phyloP scores from a whole-genome alignment of 1,284 basidiomycete species.

The Ustilago bromivora region DNA sequence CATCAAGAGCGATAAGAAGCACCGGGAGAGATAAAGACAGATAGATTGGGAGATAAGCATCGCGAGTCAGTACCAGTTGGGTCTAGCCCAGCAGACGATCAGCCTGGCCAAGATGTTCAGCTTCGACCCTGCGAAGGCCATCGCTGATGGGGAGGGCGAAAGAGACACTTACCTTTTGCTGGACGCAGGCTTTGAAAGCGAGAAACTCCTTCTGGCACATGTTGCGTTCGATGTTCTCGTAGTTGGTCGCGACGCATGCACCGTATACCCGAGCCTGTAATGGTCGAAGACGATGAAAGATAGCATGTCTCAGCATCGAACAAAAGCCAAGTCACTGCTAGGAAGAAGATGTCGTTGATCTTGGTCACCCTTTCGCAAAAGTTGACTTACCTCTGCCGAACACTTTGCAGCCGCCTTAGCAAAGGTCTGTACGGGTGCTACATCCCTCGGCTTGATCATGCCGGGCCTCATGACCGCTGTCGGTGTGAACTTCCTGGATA shows the following conservation, averaged over 20 bases:
- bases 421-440: slow-evolving; percentile 53
- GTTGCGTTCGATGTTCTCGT: slow-evolving; percentile 81
- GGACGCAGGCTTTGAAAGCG: slow-evolving; percentile 80
- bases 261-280: slow-evolving; percentile 79
- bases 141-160: background rate
- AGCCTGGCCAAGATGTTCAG: background rate
- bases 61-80: background rate
- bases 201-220: slow-evolving; percentile 82
- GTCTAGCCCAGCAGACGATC: background rate
- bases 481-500: background rate
- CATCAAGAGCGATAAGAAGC: background rate
- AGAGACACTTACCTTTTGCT: slow-evolving; percentile 64
- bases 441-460: slow-evolving; percentile 44
- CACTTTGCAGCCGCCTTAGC: slow-evolving; percentile 51
- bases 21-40: background rate
- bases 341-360: background rate
- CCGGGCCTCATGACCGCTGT: slow-evolving; percentile 33
- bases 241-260: slow-evolving; percentile 80
- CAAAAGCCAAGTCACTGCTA: too few relatives aligned
- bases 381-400: slow-evolving; percentile 35
- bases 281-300: background rate
- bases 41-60: background rate
- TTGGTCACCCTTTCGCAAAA: background rate
- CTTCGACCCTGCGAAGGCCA: background rate
- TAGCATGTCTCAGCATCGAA: too few relatives aligned